Base-by-base conservation (phyloP, 805 yeast genomes). In the Saturnispora ahearnii region DNA sequence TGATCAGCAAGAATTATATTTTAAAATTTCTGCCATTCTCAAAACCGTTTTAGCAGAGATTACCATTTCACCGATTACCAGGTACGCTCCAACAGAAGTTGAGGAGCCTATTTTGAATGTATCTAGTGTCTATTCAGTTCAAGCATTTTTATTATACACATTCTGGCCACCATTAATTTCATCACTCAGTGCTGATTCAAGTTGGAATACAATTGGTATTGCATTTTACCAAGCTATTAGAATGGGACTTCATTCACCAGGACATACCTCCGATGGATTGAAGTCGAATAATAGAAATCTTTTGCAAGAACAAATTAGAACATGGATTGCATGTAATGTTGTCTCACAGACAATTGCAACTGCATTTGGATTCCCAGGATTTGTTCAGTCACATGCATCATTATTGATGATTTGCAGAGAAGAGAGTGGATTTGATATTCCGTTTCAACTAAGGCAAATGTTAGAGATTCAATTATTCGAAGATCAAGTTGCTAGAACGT, bases 141-240 rank as follows among this genome's bases (percentile, higher is more conserved):
- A 91, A 64, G 97, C 97, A 0, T 84, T 91, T 55, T 67, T 91
- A 28, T 69, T 91, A 2, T 88, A 86, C 65, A 84, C 97, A 0
- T 80, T 84, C 63, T 91, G 98, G 99, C 98, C 98, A 0, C 96
- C 97, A 3, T 74, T 90, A 36, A 87, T 96, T 0, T 88, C 98
- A 0, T 89, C 97, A 0, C 73, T 93, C 44, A 86, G 95, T 65
- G 96, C 98, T 0, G 98, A 93, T 62, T 84, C 96, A 7, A 84
- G 96, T 4, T 91, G 97, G 96, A 87, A 86, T 62, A 87, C 97
- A 1, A 83, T 88, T 22, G 98, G 97, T 0, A 82, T 87, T 43
- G 98, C 98, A 4, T 73, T 89, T 58, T 87, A 87, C 65, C 96
- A 88, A 61, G 98, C 97, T 0, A 84, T 90, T 32, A 71, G 97